A percentile compares a stretch with the other conserved stretches of the same genome.
Conservation (phyloP, 225 moss, liverwort and hornwort species). For the Marchantia polymorpha region DNA sequence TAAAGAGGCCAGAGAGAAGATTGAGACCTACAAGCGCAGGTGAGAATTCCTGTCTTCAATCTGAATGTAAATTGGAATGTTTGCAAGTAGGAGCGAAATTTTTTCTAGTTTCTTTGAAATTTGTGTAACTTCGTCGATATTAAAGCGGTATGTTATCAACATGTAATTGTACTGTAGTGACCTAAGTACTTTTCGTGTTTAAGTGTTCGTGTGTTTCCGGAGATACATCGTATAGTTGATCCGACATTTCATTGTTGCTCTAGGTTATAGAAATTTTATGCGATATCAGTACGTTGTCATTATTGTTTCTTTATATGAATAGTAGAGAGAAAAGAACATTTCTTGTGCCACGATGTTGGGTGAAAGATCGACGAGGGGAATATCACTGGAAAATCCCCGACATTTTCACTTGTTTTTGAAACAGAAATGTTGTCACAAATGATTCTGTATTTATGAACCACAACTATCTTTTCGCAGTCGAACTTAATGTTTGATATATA, state of each 20-base stretch:
- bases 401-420: neutral
- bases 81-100: neutral
- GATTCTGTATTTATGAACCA: neutral
- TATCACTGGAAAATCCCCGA: neutral
- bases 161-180: no score
- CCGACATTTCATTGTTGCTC: no score
- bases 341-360: neutral
- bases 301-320: neutral
- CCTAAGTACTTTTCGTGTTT: no score
- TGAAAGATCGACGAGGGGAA: neutral
- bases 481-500: neutral
- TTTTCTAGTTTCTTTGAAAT: neutral
- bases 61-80: neutral
- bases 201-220: no score
- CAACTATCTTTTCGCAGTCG: neutral
- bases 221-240: no score
- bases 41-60: conserved; percentile 6
- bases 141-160: no score
- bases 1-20: conserved; percentile 66
- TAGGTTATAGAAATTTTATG: no score
- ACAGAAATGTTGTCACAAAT: no score
- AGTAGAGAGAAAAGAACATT: neutral
- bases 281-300: no score
- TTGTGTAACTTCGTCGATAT: no score
- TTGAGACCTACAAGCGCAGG: conserved; percentile 93